Conservation (phyloP, 345 rosid species). For the Eucalyptus decipiens region DNA sequence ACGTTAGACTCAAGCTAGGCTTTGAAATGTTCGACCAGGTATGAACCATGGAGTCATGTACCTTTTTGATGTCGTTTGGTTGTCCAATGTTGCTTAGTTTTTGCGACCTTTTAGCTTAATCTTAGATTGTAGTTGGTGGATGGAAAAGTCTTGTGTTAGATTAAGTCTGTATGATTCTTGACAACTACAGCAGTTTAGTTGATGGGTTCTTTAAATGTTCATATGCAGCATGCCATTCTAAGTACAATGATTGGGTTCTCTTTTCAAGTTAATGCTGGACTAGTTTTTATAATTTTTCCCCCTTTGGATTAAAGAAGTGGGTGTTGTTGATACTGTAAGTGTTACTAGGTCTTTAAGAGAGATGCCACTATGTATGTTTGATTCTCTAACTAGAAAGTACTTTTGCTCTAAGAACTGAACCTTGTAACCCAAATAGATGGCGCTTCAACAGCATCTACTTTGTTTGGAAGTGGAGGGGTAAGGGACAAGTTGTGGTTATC, state of each 20-base stretch:
- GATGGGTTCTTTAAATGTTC: background rate
- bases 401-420: background rate
- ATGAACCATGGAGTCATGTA: background rate
- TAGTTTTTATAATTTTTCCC: background rate
- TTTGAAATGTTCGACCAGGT: conserved; percentile 72
- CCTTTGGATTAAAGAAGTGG: background rate
- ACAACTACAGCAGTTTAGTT: background rate
- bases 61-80: background rate
- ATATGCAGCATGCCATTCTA: background rate
- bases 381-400: background rate
- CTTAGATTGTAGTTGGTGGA: background rate
- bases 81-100: background rate
- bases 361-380: background rate
- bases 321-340: background rate
- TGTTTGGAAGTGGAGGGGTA: background rate
- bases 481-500: background rate
- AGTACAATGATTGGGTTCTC: background rate
- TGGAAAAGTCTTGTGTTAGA: background rate
- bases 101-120: background rate
- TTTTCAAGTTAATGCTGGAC: background rate
- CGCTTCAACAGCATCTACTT: background rate
- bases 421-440: background rate
- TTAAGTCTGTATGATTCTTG: background rate
- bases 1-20: conserved; percentile 74
- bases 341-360: background rate